Percentiles rank a stretch among this genome's conserved stretches.
Evolutionary conservation across 768 basidiomycete genomes (phyloP).

Genomic region (Suillus subaureus): DNA sequence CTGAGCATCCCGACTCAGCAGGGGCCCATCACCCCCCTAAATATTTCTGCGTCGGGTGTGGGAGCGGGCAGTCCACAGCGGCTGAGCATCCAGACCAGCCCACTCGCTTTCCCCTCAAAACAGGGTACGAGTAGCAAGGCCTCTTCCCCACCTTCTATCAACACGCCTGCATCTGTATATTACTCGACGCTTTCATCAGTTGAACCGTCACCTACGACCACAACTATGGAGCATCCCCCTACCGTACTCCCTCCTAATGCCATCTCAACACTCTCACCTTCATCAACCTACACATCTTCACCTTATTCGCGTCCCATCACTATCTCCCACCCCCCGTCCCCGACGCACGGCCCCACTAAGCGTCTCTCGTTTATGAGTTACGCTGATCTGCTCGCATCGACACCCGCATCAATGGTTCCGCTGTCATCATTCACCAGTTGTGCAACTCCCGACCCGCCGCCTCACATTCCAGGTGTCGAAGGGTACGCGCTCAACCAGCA

Average conservation of each 20-base stretch:
- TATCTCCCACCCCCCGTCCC: constrained; percentile 44
- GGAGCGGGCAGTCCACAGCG: constrained; percentile 27
- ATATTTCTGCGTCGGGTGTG: constrained; percentile 27
- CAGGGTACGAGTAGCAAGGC: constrained; percentile 16
- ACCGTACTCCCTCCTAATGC: constrained; percentile 22
- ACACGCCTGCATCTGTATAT: constrained; percentile 53
- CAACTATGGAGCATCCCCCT: constrained; percentile 33
- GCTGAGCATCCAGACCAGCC: constrained; percentile 28
- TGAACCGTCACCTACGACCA: constrained; percentile 42
- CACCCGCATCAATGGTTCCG: constrained; percentile 71
- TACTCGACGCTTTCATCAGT: constrained; percentile 43
- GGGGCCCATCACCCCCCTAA: constrained; percentile 21
- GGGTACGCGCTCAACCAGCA: constrained; percentile 39
- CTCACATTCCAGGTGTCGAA: constrained; percentile 69
- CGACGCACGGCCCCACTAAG: constrained; percentile 53
- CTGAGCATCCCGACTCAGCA: constrained; percentile 45
- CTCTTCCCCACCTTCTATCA: constrained; percentile 32
- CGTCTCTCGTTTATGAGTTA: constrained; percentile 91
- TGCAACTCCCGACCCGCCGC: constrained; percentile 61
- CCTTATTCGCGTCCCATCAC: constrained; percentile 26
- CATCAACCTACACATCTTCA: constrained; percentile 30
- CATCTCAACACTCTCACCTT: constrained; percentile 22
- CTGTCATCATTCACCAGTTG: constrained; percentile 74
- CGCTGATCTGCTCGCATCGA: constrained; percentile 77
- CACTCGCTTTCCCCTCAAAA: constrained; percentile 14